Evolutionary conservation across 176 grass and related monocot species (phyloP).

Genomic region (Oryza meyeriana): DNA sequence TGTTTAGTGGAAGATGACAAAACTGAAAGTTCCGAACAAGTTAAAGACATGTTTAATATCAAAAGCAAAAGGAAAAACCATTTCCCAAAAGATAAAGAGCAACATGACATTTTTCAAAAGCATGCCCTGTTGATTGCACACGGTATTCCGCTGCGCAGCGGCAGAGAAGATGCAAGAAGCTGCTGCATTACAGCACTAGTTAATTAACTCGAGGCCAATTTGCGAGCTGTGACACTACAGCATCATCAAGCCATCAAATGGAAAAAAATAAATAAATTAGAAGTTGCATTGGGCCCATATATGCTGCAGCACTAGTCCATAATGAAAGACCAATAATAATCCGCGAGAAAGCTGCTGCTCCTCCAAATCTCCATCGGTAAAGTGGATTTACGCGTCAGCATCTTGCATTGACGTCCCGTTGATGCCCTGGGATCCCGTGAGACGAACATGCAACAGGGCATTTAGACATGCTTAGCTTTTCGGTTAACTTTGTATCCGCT

Average conservation of each 20-base stretch:
- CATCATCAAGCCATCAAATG: not conserved
- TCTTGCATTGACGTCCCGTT: not conserved
- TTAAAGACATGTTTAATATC: not conserved
- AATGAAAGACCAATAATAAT: conserved; percentile 36
- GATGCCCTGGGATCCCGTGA: not conserved
- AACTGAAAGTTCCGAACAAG: not conserved
- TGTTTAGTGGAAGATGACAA: not conserved
- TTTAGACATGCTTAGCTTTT: not conserved
- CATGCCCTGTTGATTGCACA: not conserved
- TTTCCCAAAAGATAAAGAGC: not conserved
- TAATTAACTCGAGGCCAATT: not conserved
- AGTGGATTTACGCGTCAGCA: conserved; percentile 28
- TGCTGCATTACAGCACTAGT: too few species aligned
- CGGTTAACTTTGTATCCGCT: not conserved
- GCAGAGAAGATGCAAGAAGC: not conserved
- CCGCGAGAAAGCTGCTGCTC: not conserved
- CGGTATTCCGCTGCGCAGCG: not conserved
- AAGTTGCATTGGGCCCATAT: not conserved
- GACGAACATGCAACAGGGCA: not conserved
- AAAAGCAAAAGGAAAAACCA: not conserved
- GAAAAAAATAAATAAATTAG: not conserved
- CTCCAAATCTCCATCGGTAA: conserved; percentile 23
- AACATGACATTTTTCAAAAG: not conserved
- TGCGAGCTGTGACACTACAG: not conserved
- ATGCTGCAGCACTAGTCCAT: not conserved